These are phyloP conservation scores for Heracleum sosnowskyi DNA, from an alignment of 129 eudicot species.

Conservation along the genomic window DNA sequence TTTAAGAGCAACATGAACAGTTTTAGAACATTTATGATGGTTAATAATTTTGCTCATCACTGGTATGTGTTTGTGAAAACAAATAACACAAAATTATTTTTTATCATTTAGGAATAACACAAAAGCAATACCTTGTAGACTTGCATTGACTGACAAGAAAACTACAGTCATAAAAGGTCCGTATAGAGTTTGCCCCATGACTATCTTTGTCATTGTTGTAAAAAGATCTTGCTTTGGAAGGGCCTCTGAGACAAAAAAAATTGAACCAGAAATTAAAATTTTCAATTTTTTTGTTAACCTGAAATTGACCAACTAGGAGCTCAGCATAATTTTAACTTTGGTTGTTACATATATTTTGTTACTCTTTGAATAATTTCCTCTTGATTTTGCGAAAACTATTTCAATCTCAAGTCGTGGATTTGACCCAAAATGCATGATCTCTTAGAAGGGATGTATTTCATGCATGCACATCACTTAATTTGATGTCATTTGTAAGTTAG, in stretches of 20 bases:
- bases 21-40: neutral
- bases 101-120: neutral
- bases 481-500: too few relatives aligned
- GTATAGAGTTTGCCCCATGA: constrained; percentile 61
- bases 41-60: neutral
- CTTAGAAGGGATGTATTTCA: too few relatives aligned
- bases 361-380: too few relatives aligned
- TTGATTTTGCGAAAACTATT: too few relatives aligned
- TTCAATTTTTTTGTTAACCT: too few relatives aligned
- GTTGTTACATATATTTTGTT: too few relatives aligned
- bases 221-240: constrained; percentile 66
- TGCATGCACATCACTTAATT: too few relatives aligned
- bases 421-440: too few relatives aligned
- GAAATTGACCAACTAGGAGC: too few relatives aligned
- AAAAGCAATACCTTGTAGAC: constrained; percentile 59
- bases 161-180: constrained; percentile 79
- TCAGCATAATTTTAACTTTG: too few relatives aligned
- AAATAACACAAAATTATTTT: neutral
- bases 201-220: constrained; percentile 58
- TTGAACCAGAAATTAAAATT: constrained; percentile 95
- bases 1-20: neutral
- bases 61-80: neutral
- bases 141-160: constrained; percentile 80
- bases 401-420: too few relatives aligned
- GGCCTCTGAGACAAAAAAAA: constrained; percentile 41